Evolutionary conservation across 2,329 filamentous ascomycete species (phyloP).

Genomic region (Alternaria postmessia): DNA sequence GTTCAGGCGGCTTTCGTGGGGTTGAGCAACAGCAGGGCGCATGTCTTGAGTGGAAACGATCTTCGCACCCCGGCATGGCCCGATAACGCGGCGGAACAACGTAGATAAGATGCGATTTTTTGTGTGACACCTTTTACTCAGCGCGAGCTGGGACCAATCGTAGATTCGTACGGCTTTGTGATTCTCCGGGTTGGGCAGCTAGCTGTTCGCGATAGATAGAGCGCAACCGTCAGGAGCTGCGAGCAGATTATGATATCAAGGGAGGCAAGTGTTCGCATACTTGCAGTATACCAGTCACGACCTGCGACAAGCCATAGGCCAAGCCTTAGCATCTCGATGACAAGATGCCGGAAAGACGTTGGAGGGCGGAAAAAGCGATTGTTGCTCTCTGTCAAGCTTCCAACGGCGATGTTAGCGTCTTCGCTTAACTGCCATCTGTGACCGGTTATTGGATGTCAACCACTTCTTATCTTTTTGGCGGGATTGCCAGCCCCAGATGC

Average conservation of each 20-base stretch:
- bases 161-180: background rate
- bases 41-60: slow-evolving; percentile 23
- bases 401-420: slow-evolving; percentile 11
- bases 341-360: slow-evolving; percentile 15
- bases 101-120: slow-evolving; percentile 31
- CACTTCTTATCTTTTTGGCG: slow-evolving; percentile 29
- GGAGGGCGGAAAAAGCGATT: slow-evolving; percentile 20
- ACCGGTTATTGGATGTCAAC: slow-evolving; percentile 9
- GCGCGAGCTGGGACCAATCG: background rate
- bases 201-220: background rate
- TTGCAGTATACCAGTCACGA: background rate
- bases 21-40: slow-evolving; percentile 6
- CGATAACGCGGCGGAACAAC: slow-evolving; percentile 19
- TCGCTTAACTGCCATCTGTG: slow-evolving; percentile 5
- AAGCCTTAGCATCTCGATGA: background rate
- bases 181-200: background rate
- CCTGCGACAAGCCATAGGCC: background rate
- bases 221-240: background rate
- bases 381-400: slow-evolving; percentile 25
- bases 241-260: background rate
- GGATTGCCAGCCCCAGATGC: slow-evolving; percentile 7
- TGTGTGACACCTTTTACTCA: slow-evolving; percentile 17
- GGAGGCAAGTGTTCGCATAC: background rate
- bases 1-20: slow-evolving; percentile 13
- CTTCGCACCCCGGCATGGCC: slow-evolving; percentile 4